A percentile compares a stretch with the other conserved stretches of the same genome.
These are phyloP conservation scores for Ramalina peruviana DNA, from an alignment of 495 filamentous ascomycete genomes.

Conservation along the genomic window DNA sequence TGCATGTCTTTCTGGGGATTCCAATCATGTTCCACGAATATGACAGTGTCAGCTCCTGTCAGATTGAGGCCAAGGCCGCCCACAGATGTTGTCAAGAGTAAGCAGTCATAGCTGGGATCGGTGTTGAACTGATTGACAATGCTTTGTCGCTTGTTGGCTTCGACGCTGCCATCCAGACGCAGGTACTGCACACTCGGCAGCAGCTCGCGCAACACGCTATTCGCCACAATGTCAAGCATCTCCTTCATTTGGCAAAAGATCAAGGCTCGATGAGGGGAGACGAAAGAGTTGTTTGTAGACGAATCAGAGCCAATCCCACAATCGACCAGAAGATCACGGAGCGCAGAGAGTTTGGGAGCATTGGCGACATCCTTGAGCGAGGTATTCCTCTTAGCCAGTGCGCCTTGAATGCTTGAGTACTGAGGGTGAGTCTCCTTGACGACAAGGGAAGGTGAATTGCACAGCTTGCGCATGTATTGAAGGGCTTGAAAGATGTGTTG, in stretches of 20 bases:
- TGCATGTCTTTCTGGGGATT: constrained; percentile 98
- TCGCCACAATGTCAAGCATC: constrained; percentile 97
- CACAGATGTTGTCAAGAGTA: constrained; percentile 86
- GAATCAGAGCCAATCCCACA: constrained; percentile 77
- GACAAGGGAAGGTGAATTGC: constrained; percentile 90
- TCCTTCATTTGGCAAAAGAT: constrained; percentile 99
- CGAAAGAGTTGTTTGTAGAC: constrained; percentile 50
- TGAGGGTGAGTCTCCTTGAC: constrained; percentile 88
- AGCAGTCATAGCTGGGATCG: constrained; percentile 85
- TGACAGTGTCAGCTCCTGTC: constrained; percentile 94
- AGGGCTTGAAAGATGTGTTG: constrained; percentile 98
- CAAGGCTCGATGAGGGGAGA: constrained; percentile 86
- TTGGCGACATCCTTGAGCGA: constrained; percentile 72
- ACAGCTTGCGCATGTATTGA: constrained; percentile 98
- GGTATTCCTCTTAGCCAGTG: constrained; percentile 56
- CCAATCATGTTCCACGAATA: constrained; percentile 99
- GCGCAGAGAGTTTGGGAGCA: constrained; percentile 81
- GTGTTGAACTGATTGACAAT: constrained; percentile 98
- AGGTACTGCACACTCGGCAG: constrained; percentile 80
- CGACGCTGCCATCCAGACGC: constrained; percentile 81
- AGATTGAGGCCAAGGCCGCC: constrained; percentile 91
- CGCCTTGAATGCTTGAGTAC: constrained; percentile 67
- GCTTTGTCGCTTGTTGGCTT: constrained; percentile 79
- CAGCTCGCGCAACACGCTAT: constrained; percentile 70
- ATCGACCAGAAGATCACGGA: constrained; percentile 81